phyloP scores from a whole-genome alignment of 2,329 filamentous ascomycete species.

The Epichloe sp. region DNA sequence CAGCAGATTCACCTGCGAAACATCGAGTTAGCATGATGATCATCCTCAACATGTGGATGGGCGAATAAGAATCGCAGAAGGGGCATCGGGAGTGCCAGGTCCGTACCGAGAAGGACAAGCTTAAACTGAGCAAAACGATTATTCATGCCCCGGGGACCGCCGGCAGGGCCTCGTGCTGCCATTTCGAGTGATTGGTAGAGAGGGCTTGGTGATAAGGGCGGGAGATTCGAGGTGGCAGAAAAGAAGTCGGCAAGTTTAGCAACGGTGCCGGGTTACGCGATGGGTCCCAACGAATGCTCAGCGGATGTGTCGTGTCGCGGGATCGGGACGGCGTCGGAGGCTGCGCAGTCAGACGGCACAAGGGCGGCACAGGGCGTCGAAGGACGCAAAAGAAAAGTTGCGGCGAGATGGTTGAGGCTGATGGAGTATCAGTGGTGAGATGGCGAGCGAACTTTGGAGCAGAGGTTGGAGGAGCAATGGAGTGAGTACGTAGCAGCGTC shows the following conservation, averaged over 20 bases:
- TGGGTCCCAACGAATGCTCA: not conserved
- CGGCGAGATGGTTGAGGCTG: constrained; percentile 1
- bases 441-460: not conserved
- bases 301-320: not conserved
- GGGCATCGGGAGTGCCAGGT: not conserved
- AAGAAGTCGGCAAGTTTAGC: not conserved
- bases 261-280: not conserved
- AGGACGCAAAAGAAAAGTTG: not conserved
- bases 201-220: not conserved
- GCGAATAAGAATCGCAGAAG: not conserved
- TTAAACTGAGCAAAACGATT: constrained; percentile 98
- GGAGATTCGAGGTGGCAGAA: not conserved
- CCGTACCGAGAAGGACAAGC: constrained; percentile 87
- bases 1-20: constrained; percentile 78
- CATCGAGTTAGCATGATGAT: constrained; percentile 6
- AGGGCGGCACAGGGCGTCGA: not conserved
- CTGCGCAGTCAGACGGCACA: not conserved
- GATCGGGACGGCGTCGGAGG: not conserved
- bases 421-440: not conserved
- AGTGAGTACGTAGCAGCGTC: not conserved
- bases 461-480: not conserved
- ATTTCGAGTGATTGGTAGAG: constrained; percentile 34
- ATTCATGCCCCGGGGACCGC: constrained; percentile 51
- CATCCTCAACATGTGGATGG: not conserved
- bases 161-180: constrained; percentile 65